A percentile compares a stretch with the other conserved stretches of the same genome.
phyloP scores from a whole-genome alignment of 345 rosid genomes.

The Aquilaria yunnanensis region DNA sequence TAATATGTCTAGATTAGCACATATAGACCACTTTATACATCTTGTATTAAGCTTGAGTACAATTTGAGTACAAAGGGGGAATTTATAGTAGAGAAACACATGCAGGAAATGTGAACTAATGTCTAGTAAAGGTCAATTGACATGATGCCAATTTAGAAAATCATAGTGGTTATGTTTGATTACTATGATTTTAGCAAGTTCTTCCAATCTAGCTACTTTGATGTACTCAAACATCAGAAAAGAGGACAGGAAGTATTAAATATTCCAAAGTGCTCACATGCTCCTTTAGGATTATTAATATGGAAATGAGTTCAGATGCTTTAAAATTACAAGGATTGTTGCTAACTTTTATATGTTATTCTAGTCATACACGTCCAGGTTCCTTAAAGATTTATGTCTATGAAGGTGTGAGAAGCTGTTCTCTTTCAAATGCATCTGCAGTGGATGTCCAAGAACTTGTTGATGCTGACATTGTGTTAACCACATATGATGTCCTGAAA shows the following conservation, averaged over 20 bases:
- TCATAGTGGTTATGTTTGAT: too few relatives aligned
- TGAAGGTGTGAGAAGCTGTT: constrained; percentile 72
- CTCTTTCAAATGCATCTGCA: constrained; percentile 47
- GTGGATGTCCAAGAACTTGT: constrained; percentile 61
- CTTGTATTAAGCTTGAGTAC: too few relatives aligned
- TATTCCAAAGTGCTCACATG: background rate
- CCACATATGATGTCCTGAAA: constrained; percentile 93
- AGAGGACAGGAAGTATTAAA: too few relatives aligned
- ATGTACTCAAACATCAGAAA: background rate
- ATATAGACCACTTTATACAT: too few relatives aligned
- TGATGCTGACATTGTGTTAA: constrained; percentile 70
- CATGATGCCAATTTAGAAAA: too few relatives aligned
- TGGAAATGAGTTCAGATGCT: too few relatives aligned
- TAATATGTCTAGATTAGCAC: too few relatives aligned
- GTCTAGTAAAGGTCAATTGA: too few relatives aligned
- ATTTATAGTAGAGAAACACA: too few relatives aligned
- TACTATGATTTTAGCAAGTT: too few relatives aligned
- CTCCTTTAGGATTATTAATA: constrained; percentile 1
- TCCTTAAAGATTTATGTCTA: constrained; percentile 66
- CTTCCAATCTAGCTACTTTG: background rate
- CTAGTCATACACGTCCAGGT: constrained; percentile 83
- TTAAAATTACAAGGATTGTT: constrained; percentile 12
- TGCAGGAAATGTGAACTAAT: too few relatives aligned
- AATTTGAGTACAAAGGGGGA: too few relatives aligned
- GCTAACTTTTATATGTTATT: constrained; percentile 21